Conservation (phyloP, 2,329 filamentous ascomycete genomes). For the Berkeleyomyces basicola region DNA sequence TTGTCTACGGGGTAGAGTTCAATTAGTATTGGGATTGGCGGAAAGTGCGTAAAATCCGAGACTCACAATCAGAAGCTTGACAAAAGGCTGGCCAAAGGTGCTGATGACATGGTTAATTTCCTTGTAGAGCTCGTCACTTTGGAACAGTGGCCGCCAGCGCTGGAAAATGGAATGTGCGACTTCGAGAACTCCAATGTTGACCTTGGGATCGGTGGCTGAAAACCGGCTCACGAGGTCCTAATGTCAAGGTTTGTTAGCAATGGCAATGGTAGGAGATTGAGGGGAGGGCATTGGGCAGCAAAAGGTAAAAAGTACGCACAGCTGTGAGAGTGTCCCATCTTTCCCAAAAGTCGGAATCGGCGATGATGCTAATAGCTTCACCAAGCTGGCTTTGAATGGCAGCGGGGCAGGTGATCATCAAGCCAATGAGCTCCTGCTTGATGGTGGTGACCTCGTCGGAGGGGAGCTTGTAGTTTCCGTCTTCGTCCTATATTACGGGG, state of each 20-base stretch:
- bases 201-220: slow-evolving; percentile 60
- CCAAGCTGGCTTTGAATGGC: slow-evolving; percentile 86
- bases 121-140: slow-evolving; percentile 78
- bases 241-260: background rate
- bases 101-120: slow-evolving; percentile 92
- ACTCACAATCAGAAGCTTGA: slow-evolving; percentile 58
- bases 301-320: slow-evolving; percentile 1
- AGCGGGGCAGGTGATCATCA: slow-evolving; percentile 86
- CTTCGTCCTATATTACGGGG: slow-evolving; percentile 48
- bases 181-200: slow-evolving; percentile 88
- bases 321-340: slow-evolving; percentile 84
- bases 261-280: too few species aligned
- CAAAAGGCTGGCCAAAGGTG: slow-evolving; percentile 71
- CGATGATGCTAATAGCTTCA: slow-evolving; percentile 92
- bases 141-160: slow-evolving; percentile 85
- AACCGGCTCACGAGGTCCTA: slow-evolving; percentile 79
- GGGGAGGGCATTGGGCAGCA: background rate
- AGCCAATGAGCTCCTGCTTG: slow-evolving; percentile 84
- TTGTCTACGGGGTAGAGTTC: slow-evolving; percentile 29
- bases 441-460: slow-evolving; percentile 71
- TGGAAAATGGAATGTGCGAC: slow-evolving; percentile 97
- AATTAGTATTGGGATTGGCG: background rate
- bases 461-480: slow-evolving; percentile 82
- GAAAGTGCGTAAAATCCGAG: slow-evolving; percentile 13
- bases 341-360: slow-evolving; percentile 93